Evolutionary conservation across 345 rosid genomes (phyloP), one percentile per base, ranked within the genome.

Genomic region (Eucalyptus virginea): DNA sequence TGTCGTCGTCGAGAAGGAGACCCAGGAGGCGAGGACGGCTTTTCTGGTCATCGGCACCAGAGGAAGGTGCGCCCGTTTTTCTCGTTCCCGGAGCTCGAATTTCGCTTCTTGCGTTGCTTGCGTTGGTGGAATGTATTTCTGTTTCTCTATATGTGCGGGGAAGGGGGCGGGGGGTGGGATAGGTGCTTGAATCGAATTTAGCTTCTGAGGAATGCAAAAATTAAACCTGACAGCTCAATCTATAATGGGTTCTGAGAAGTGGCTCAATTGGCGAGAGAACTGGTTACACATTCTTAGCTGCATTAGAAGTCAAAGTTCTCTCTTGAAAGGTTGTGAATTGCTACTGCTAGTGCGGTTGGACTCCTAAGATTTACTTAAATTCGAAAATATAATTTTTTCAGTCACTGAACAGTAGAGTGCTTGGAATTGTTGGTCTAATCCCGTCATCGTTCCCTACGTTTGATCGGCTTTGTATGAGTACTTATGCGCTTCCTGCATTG

Each of bases 11-110:
- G 96, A 95, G 91, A 94, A 93, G 90, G 92, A 92, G 88, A 90
- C 92, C 50, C 91, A 91, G 93, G 94, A 96, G 88, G 92, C 97
- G 37, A 95, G 95, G 90, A 95, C 96, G 52, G 93, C 97, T 50
- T 92, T 95, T 50, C 90, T 98, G 85, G 92, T 97, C 94, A 98
- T 98, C 88, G 99, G 99, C 51, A 98, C 99, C 23, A 91, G 99
- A 89, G 99, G 99, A 93, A 98, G 99, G 99, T 98, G 48, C 17
- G 14, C 72, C 69, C 56, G 28, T 32, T 56, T 56, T 42, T 19
- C 18, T 48, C 18, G 51, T 49, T 89, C 87, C 50, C 32, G 26
- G 85, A 40, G 85, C 88, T 86, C 65, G 88, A 52, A 87, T 87
- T 87, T 14, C 47, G 44, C 88, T 60, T 60, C 21, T 52, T n/a